phyloP scores from a whole-genome alignment of 768 basidiomycete species.

The Leccinum rimulosum region DNA sequence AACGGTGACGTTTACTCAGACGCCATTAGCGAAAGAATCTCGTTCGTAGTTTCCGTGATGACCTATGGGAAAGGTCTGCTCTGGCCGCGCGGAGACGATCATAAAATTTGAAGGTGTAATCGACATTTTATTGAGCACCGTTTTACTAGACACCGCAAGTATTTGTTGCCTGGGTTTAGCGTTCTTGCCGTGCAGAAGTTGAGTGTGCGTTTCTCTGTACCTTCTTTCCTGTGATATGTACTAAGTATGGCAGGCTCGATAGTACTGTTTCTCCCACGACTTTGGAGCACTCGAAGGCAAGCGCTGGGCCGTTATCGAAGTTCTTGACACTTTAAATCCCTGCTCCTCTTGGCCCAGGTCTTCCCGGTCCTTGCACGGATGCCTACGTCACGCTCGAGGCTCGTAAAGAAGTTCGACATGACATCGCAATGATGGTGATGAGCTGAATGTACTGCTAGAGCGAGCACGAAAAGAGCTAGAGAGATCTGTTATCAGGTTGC shows the following conservation, averaged over 20 bases:
- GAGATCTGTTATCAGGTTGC: conserved; percentile 25
- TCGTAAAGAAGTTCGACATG: conserved; percentile 30
- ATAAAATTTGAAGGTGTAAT: neutral
- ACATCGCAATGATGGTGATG: conserved; percentile 35
- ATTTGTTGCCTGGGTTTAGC: conserved; percentile 39
- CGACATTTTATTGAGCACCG: neutral
- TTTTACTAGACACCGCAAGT: conserved; percentile 34
- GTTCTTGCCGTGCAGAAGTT: conserved; percentile 36
- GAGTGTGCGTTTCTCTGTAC: conserved; percentile 3
- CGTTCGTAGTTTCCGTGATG: neutral
- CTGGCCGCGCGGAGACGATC: neutral
- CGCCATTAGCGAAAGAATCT: neutral
- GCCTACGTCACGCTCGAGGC: conserved; percentile 34
- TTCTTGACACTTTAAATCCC: conserved; percentile 37
- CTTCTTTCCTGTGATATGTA: neutral
- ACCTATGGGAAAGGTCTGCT: neutral
- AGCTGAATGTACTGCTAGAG: conserved; percentile 36
- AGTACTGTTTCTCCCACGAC: conserved; percentile 55
- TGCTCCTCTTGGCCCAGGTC: conserved; percentile 36
- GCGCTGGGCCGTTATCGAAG: conserved; percentile 37
- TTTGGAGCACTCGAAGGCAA: conserved; percentile 54
- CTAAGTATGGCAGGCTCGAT: conserved; percentile 37
- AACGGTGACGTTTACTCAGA: neutral
- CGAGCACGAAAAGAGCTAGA: conserved; percentile 34
- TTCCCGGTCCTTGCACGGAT: conserved; percentile 37